Conservation (phyloP, 2,329 filamentous ascomycete species). For the Alternaria arbusti region DNA sequence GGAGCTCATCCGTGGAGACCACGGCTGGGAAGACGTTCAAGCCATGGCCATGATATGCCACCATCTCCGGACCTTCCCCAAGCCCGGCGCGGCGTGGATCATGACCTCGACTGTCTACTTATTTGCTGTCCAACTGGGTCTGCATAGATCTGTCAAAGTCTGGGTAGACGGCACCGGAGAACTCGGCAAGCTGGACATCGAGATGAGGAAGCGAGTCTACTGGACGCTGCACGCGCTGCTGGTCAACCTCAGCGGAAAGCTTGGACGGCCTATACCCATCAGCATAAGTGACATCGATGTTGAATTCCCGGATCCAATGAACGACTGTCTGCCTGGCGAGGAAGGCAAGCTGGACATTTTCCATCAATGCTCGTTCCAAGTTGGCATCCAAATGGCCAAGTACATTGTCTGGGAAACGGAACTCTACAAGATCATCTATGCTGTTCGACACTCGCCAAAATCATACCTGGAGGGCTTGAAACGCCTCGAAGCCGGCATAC, state of each 20-base stretch:
- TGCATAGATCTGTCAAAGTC: constrained; percentile 73
- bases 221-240: constrained; percentile 73
- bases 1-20: constrained; percentile 66
- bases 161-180: constrained; percentile 55
- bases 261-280: constrained; percentile 79
- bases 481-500: constrained; percentile 69
- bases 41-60: constrained; percentile 74
- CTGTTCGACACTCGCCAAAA: constrained; percentile 67
- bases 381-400: constrained; percentile 70
- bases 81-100: constrained; percentile 76
- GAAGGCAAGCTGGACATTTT: constrained; percentile 49
- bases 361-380: constrained; percentile 69
- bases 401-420: constrained; percentile 72
- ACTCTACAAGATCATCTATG: constrained; percentile 78
- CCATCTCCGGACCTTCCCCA: constrained; percentile 78
- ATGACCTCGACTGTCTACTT: constrained; percentile 70
- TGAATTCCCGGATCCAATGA: constrained; percentile 73
- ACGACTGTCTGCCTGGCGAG: constrained; percentile 73
- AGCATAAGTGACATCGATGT: constrained; percentile 78
- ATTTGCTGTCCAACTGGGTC: constrained; percentile 74
- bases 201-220: constrained; percentile 79
- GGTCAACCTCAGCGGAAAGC: constrained; percentile 73
- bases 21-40: constrained; percentile 72
- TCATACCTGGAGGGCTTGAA: constrained; percentile 69
- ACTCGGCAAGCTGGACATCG: constrained; percentile 67